Base-by-base conservation (phyloP, 2,329 filamentous ascomycete species). In the Fusarium mundagurra region DNA sequence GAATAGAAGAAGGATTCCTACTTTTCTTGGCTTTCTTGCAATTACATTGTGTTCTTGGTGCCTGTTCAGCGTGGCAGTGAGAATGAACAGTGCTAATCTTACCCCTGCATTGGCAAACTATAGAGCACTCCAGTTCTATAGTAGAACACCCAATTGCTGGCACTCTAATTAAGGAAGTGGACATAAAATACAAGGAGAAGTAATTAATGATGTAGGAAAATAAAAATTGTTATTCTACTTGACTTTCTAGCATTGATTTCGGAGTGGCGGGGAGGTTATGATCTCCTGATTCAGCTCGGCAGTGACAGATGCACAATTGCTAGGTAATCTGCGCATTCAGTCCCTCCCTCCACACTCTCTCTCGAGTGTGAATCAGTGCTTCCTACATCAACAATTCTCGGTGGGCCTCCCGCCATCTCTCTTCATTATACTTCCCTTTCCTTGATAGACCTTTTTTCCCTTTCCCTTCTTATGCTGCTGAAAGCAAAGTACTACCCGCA, bases 291-390 rank as follows among this genome's bases (percentile, higher is more conserved):
- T 43, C 36, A 18, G 27, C n/a, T 36, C 17, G 39, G n/a, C 41
- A 53, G 29, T 47, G 47, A 3, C 22, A 18, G 24, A 58, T 20
- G 43, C 31, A 34, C 22, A n/a, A 41, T 65, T 43, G 24, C 55
- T 44, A n/a, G n/a, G n/a, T n/a, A 55, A 36, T 41, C 29, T 33
- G n/a, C 34, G 50, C 33, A 65, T 24, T 41, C 62, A 31, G 27
- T 48, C 20, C 24, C 43, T 55, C 58, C 18, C 34, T 27, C 67
- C 38, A 22, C 38, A 7, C 20, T 22, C 20, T 11, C 20, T 22
- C 20, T 13, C 20, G 38, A 22, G 20, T 39, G 55, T 74, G 71
- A 74, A 57, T 74, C 72, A 74, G 60, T 45, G 43, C 43, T 44
- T 41, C 38, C 22, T 38, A 20, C 34, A 50, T 20, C n/a, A 47